Conservation (phyloP, 805 yeast genomes). For the Ogataea zsoltii region DNA sequence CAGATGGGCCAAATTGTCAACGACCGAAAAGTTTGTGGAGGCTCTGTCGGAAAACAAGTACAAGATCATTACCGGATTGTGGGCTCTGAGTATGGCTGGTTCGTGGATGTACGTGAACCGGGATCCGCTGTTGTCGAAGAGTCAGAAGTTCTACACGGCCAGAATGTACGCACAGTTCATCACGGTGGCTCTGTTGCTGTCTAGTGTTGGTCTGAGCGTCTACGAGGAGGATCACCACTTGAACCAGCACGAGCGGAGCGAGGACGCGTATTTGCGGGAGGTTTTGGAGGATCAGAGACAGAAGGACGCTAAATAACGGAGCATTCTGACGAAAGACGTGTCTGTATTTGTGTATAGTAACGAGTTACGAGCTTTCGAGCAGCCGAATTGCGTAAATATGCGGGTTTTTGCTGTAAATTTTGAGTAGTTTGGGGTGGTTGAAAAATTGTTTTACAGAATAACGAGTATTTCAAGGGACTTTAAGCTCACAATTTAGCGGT, state of each 20-base stretch:
- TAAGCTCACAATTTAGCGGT: too few species aligned
- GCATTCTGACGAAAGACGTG: too few species aligned
- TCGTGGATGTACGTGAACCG: slow-evolving; percentile 73
- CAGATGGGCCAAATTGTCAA: slow-evolving; percentile 52
- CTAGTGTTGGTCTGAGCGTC: slow-evolving; percentile 64
- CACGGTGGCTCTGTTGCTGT: slow-evolving; percentile 69
- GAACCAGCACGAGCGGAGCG: slow-evolving; percentile 34
- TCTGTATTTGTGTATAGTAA: not conserved
- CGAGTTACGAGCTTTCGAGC: too few species aligned
- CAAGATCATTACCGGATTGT: slow-evolving; percentile 64
- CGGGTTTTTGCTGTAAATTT: too few species aligned
- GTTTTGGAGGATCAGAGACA: slow-evolving; percentile 25
- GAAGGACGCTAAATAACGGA: not conserved
- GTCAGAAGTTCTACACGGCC: slow-evolving; percentile 85
- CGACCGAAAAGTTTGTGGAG: slow-evolving; percentile 50
- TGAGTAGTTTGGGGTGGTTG: too few species aligned
- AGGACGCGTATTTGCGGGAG: slow-evolving; percentile 48
- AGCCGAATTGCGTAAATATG: too few species aligned
- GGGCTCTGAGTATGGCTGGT: slow-evolving; percentile 82
- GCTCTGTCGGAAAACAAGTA: slow-evolving; percentile 58
- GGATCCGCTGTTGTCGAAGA: slow-evolving; percentile 69
- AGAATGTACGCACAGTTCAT: slow-evolving; percentile 89
- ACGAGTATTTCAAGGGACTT: too few species aligned
- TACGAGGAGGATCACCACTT: slow-evolving; percentile 59
- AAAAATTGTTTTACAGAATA: too few species aligned